These are phyloP conservation scores for Phytophthora megakarya DNA, from an alignment of 352 stramenopile species.

Conservation along the genomic window DNA sequence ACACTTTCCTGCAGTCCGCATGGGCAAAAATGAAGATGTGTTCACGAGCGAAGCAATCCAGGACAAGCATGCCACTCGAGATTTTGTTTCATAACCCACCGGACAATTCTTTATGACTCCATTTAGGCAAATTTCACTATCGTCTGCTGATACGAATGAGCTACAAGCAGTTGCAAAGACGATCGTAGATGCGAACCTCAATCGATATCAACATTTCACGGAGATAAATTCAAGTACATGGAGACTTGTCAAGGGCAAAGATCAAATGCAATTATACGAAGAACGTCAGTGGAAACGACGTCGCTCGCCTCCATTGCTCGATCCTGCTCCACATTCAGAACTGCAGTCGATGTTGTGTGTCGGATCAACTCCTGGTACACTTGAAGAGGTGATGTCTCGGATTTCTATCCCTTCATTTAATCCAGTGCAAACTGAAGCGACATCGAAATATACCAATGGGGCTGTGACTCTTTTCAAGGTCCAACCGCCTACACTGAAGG, in stretches of 20 bases:
- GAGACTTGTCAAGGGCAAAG: conserved; percentile 33
- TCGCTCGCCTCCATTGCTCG: neutral
- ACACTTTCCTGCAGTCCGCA: conserved; percentile 21
- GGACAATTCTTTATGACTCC: conserved; percentile 13
- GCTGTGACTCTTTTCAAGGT: conserved; percentile 21
- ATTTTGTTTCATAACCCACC: conserved; percentile 6
- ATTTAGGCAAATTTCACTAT: conserved; percentile 36
- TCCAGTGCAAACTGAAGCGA: conserved; percentile 29
- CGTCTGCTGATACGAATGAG: conserved; percentile 14
- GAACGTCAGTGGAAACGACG: conserved; percentile 13
- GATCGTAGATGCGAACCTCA: conserved; percentile 36
- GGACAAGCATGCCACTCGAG: conserved; percentile 5
- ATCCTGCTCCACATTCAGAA: neutral
- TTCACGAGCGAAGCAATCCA: neutral
- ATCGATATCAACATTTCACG: conserved; percentile 36
- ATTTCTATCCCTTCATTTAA: conserved; percentile 33
- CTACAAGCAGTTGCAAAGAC: conserved; percentile 33
- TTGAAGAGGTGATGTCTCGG: conserved; percentile 39
- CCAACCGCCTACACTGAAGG: conserved; percentile 33
- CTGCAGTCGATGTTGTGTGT: conserved; percentile 27
- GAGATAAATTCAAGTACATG: conserved; percentile 17
- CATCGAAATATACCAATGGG: conserved; percentile 38
- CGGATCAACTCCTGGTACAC: conserved; percentile 28
- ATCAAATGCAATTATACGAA: conserved; percentile 25
- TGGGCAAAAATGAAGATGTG: conserved; percentile 26